Conservation (phyloP, 2,329 filamentous ascomycete genomes). For the Biscogniauxia marginata region DNA sequence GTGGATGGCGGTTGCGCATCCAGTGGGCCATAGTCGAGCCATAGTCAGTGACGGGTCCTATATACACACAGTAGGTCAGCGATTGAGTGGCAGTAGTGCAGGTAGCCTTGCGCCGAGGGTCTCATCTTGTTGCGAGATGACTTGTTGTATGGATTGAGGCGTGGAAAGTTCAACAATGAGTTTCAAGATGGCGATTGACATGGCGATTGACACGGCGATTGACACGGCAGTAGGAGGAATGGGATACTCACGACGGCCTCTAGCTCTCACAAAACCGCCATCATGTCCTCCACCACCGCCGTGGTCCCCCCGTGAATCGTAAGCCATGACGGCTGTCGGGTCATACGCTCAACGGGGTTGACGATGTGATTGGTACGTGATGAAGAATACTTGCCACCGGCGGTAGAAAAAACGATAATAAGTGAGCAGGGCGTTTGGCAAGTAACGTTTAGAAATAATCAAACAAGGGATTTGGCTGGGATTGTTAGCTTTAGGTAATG, state of each 20-base stretch:
- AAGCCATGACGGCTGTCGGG: conserved; percentile 43
- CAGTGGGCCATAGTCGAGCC: conserved; percentile 86
- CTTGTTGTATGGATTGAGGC: neutral
- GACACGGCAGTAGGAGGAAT: neutral
- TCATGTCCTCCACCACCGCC: conserved; percentile 42
- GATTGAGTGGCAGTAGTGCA: neutral
- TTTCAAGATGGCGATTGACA: neutral
- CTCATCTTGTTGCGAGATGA: too few species aligned
- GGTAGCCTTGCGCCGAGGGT: too few species aligned
- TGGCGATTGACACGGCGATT: neutral
- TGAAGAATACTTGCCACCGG: neutral
- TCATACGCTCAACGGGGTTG: conserved; percentile 10
- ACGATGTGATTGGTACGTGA: neutral
- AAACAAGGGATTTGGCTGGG: neutral
- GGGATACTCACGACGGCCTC: conserved; percentile 49
- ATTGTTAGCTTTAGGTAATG: neutral
- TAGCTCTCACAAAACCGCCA: conserved; percentile 45
- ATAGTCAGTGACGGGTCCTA: conserved; percentile 91
- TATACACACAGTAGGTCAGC: conserved; percentile 9
- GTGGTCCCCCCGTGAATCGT: conserved; percentile 53
- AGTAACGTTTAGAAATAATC: neutral
- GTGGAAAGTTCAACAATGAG: neutral
- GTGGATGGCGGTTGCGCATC: conserved; percentile 79
- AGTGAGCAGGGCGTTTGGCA: neutral
- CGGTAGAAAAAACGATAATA: neutral